Evolutionary conservation across 1,139 yeast genomes (phyloP), one percentile per base, ranked within the genome.

Genomic region (Saccharomyces hybrid): DNA sequence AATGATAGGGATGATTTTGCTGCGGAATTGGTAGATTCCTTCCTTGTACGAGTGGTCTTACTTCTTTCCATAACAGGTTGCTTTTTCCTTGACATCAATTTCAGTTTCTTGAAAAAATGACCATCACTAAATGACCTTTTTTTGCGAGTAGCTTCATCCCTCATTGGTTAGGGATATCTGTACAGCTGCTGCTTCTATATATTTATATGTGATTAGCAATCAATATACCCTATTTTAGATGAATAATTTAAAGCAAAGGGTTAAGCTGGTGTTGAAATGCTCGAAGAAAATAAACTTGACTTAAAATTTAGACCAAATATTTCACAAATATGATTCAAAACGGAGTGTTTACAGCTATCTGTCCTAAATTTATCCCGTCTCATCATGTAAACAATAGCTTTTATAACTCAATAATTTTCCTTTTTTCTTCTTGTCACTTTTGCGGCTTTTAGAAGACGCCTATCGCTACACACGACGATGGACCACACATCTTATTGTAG

Each of bases 91-190:
- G 44, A 38, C 23, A 32, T 51, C n/a, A 54, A n/a, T 32, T 53
- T 55, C 26, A 58, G 53, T 16, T 57, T 50, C 52, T 53, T 59
- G 47, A 59, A 49, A 28, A 62, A 51, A 3, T 57, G 56, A 9
- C 53, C 50, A 26, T 60, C 63, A 47, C 62, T 58, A 3, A 55
- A 32, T 1, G 60, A 53, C 50, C 59, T 52, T 8, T 41, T 48
- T 26, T 52, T 51, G 20, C 51, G 52, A 38, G 48, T 14, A 14
- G 14, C 20, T 16, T 28, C 49, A 47, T 20, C 31, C 34, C 23
- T 14, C 32, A 20, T 26, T 20, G 27, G 28, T 31, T 41, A 48
- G 26, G 20, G n/a, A 48, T 23, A 23, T 23, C 32, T 34, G 29
- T 20, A 54, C 11, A 48, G 42, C 28, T 27, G 14, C 28, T n/a